phyloP scores from a whole-genome alignment of 1,284 basidiomycete genomes.

The Amylostereum areolatum region DNA sequence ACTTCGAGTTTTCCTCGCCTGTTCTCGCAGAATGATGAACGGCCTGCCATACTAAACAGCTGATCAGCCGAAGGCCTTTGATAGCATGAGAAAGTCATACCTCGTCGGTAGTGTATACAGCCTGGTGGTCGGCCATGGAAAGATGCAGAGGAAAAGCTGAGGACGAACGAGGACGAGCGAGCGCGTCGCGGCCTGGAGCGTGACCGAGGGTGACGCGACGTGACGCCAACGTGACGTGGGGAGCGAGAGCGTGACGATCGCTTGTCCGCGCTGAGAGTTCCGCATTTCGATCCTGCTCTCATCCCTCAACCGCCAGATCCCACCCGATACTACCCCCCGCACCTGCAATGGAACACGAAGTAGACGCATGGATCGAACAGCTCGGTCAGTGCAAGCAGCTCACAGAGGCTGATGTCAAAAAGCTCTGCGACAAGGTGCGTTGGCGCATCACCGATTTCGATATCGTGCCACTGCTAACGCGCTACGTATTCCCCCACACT shows the following conservation, averaged over 20 bases:
- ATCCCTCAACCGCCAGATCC: too few species aligned
- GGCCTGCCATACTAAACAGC: conserved; percentile 83
- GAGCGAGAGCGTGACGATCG: too few species aligned
- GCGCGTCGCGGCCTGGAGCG: conserved; percentile 4
- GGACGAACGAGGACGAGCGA: neutral
- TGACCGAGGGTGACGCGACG: too few species aligned
- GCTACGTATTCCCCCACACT: conserved; percentile 10
- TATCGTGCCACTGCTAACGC: conserved; percentile 13
- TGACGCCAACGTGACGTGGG: neutral
- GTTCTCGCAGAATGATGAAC: conserved; percentile 96
- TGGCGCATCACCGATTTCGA: conserved; percentile 18
- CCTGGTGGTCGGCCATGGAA: conserved; percentile 45
- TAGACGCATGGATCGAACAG: conserved; percentile 95
- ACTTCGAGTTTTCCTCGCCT: conserved; percentile 89
- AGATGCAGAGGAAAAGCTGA: neutral
- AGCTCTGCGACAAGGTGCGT: conserved; percentile 96
- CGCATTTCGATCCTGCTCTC: too few species aligned
- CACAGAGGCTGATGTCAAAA: conserved; percentile 93
- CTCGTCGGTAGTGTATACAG: conserved; percentile 90
- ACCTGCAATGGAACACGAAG: conserved; percentile 70
- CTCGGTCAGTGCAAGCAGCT: conserved; percentile 98
- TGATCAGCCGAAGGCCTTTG: conserved; percentile 10
- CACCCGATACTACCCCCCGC: too few species aligned
- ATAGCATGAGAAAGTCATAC: conserved; percentile 32
- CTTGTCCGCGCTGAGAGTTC: too few species aligned